These are phyloP conservation scores for Fragaria nilgerrensis DNA, from an alignment of 306 rosid species.

Conservation along the genomic window DNA sequence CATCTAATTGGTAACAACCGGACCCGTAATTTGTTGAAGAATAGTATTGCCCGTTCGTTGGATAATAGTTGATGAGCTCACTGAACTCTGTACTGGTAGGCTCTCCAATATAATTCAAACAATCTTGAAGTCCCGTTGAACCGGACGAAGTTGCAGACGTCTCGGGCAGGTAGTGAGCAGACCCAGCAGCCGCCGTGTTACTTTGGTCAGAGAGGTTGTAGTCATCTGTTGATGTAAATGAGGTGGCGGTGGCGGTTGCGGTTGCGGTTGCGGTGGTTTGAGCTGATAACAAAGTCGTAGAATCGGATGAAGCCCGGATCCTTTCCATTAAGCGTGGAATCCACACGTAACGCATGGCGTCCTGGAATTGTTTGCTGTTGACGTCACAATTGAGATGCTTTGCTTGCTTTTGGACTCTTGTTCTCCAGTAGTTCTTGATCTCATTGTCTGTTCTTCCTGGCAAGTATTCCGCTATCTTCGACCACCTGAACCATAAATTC, in stretches of 20 bases:
- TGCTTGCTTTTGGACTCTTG: conserved; percentile 90
- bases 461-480: conserved; percentile 78
- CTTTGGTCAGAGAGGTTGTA: background rate
- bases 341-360: conserved; percentile 78
- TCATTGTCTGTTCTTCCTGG: conserved; percentile 96
- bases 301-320: conserved; percentile 44
- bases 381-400: conserved; percentile 86
- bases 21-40: conserved; percentile 20
- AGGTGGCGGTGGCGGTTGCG: background rate
- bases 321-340: conserved; percentile 81
- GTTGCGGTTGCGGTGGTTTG: background rate
- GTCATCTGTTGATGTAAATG: background rate
- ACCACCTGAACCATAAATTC: conserved; percentile 54
- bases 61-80: background rate
- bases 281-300: background rate
- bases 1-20: background rate
- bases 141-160: conserved; percentile 15
- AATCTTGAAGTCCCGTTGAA: conserved; percentile 30
- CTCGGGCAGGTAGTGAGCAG: conserved; percentile 6
- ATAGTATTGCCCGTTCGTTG: background rate
- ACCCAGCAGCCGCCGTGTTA: background rate
- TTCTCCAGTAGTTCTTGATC: conserved; percentile 94
- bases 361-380: conserved; percentile 80
- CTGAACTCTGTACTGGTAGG: background rate
- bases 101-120: conserved; percentile 29